A percentile compares a stretch with the other conserved stretches of the same genome.
Evolutionary conservation across 192 early-diverging fungal species (phyloP).

Genomic region (Dispira simplex): DNA sequence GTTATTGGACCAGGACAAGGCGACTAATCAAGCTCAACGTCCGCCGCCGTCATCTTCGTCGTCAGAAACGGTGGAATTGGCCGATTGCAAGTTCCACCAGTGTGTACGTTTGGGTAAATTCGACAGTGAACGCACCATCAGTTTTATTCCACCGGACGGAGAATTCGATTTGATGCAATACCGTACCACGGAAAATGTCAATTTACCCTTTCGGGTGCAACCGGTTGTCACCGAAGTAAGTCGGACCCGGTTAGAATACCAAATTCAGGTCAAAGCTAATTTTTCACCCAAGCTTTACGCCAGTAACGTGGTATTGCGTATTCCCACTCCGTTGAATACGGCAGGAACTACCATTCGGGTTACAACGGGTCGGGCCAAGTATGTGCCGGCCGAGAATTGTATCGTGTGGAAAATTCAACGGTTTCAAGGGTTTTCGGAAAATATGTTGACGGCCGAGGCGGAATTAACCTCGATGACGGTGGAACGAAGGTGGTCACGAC

Average conservation of each 20-base stretch:
- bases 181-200: conserved; percentile 89
- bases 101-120: conserved; percentile 90
- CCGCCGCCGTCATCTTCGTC: conserved; percentile 13
- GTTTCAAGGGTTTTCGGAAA: conserved; percentile 85
- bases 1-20: conserved; percentile 41
- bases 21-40: conserved; percentile 15
- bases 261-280: conserved; percentile 76
- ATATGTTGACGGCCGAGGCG: conserved; percentile 64
- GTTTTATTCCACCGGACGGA: conserved; percentile 94
- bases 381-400: conserved; percentile 81
- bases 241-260: conserved; percentile 71
- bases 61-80: conserved; percentile 73
- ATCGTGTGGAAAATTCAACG: conserved; percentile 90
- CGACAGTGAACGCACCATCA: conserved; percentile 85
- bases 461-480: conserved; percentile 68
- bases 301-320: conserved; percentile 71
- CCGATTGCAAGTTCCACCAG: conserved; percentile 97
- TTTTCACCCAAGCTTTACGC: conserved; percentile 80
- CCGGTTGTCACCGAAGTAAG: conserved; percentile 82
- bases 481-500: conserved; percentile 84
- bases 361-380: conserved; percentile 79
- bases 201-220: conserved; percentile 87
- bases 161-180: conserved; percentile 97
- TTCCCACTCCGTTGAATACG: conserved; percentile 88
- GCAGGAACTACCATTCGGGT: conserved; percentile 69